These are phyloP conservation scores for Naganishia friedmannii DNA, from an alignment of 768 basidiomycete species.

Conservation along the genomic window DNA sequence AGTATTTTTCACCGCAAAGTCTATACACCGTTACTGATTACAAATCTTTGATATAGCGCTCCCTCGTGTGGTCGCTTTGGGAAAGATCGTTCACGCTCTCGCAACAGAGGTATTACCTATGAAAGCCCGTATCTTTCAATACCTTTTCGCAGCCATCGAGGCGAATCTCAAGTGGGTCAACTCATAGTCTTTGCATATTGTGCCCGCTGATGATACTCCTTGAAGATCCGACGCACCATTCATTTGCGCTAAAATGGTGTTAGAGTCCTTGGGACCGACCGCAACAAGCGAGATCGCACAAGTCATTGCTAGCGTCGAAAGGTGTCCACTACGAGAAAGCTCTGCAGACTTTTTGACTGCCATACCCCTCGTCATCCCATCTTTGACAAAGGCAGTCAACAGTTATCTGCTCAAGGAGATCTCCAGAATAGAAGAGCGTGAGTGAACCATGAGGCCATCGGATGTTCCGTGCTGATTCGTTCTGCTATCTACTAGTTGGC, in stretches of 20 bases:
- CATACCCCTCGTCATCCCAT: conserved; percentile 18
- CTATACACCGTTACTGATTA: not conserved
- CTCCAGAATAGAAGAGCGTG: not conserved
- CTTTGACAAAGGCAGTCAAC: conserved; percentile 10
- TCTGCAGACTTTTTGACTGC: conserved; percentile 12
- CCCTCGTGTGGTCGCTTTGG: not conserved
- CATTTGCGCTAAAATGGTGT: conserved; percentile 6
- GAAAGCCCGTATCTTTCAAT: conserved; percentile 1
- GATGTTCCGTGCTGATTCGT: not conserved
- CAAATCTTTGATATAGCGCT: conserved; percentile 3
- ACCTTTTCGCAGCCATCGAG: conserved; percentile 21
- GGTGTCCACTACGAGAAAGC: not conserved
- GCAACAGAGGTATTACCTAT: conserved; percentile 20
- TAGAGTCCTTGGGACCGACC: conserved; percentile 19
- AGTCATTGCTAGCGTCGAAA: conserved; percentile 16
- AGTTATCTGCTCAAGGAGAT: conserved; percentile 11
- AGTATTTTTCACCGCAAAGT: not conserved
- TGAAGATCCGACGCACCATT: conserved; percentile 15
- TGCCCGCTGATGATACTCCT: not conserved
- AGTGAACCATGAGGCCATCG: not conserved
- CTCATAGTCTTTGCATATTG: not conserved
- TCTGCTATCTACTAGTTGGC: not conserved
- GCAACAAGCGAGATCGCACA: conserved; percentile 20
- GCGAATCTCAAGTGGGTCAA: conserved; percentile 13
- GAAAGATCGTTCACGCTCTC: conserved; percentile 21